phyloP scores from a whole-genome alignment of 495 filamentous ascomycete species.

The Aspergillus nidulans region DNA sequence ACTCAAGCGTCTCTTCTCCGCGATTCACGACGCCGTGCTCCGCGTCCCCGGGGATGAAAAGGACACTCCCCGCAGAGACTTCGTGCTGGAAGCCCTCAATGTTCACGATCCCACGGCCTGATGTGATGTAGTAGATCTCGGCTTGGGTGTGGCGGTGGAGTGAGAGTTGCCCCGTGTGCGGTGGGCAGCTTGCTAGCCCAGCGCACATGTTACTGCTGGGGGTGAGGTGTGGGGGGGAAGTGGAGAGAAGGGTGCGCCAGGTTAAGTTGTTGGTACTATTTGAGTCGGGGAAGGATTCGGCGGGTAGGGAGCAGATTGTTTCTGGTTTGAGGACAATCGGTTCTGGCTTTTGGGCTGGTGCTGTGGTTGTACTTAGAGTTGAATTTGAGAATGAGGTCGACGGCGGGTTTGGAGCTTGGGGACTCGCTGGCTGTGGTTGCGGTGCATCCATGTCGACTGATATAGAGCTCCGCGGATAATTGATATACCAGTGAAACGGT shows the following conservation, averaged over 20 bases:
- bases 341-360: background rate
- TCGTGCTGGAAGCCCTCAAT: conserved; percentile 23
- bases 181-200: conserved; percentile 29
- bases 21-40: conserved; percentile 34
- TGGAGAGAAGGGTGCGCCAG: conserved; percentile 36
- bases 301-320: background rate
- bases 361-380: background rate
- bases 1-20: conserved; percentile 18
- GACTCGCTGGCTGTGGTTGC: too few species aligned
- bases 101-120: conserved; percentile 24
- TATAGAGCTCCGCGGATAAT: too few species aligned
- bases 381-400: background rate
- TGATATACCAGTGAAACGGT: too few species aligned
- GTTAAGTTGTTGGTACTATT: conserved; percentile 22
- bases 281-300: conserved; percentile 23
- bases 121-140: conserved; percentile 35
- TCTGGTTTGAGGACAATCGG: background rate
- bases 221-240: conserved; percentile 21
- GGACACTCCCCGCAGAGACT: conserved; percentile 21
- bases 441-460: too few species aligned
- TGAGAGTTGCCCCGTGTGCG: conserved; percentile 25
- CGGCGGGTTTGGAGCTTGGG: too few species aligned
- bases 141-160: conserved; percentile 32
- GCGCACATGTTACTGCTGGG: conserved; percentile 24
- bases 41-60: conserved; percentile 34